Percentiles rank a stretch among this genome's conserved stretches.
These are phyloP conservation scores for Boletus rufocinnamomeus DNA, from an alignment of 768 basidiomycete species.

Conservation along the genomic window DNA sequence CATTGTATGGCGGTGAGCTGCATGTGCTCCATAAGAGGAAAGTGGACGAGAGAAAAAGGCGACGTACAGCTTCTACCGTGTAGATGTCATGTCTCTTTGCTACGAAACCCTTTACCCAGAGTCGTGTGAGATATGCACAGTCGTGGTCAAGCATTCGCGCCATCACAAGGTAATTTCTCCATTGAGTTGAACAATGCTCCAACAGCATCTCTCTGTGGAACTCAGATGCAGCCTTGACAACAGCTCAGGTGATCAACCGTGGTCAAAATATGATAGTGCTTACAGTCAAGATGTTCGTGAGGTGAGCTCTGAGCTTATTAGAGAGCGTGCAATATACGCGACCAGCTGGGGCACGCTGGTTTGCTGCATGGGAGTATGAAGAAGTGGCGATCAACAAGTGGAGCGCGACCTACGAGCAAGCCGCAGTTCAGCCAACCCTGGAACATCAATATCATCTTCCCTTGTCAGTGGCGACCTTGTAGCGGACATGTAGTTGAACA, in stretches of 20 bases:
- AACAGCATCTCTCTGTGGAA: not conserved
- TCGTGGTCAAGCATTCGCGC: not conserved
- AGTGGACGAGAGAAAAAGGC: not conserved
- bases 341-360: not conserved
- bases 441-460: not conserved
- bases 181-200: not conserved
- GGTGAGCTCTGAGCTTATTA: not conserved
- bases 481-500: not conserved
- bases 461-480: not conserved
- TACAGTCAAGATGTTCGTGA: constrained; percentile 2
- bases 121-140: not conserved
- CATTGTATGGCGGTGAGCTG: not conserved
- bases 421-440: not conserved
- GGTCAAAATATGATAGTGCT: not conserved
- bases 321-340: not conserved
- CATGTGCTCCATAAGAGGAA: not conserved
- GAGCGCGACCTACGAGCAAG: not conserved
- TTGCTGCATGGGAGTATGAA: not conserved
- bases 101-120: not conserved
- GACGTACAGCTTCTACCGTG: not conserved
- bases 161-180: not conserved
- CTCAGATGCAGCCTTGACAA: not conserved
- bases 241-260: not conserved
- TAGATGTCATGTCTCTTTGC: not conserved
- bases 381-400: not conserved